Base-by-base conservation (phyloP, 2,329 filamentous ascomycete species). In the Epichloe scottii region DNA sequence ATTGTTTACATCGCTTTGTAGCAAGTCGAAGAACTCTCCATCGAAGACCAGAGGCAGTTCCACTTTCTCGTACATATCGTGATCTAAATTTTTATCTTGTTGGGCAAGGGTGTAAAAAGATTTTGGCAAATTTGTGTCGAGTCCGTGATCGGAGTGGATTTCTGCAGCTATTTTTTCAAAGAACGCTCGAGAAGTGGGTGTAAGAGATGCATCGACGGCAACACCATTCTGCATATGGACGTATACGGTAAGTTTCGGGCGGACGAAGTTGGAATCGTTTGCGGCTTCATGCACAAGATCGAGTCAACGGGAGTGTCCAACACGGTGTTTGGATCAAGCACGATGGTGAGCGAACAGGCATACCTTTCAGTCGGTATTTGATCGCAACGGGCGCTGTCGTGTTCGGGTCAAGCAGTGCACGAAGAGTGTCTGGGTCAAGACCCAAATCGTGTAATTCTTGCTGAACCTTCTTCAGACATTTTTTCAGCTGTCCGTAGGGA, bases 401-500 rank as follows among this genome's bases (percentile, higher is more conserved):
- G 54, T 74, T 68, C 33, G 73, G 67, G 51, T 75, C 71, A 50
- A 86, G 72, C 30, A 93, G 74, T 52, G 78, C 76, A 45, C 80
- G 75, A 51, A 94, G 70, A 2, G 84, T 89, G 10, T 83, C 76
- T 4, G 79, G 78, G 56, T 87, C 84, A 33, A 94, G 78, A 7
- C 88, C 88, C 14, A 91, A 70, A 35, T 76, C 74, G 40, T 74
- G 70, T 49, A 95, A 75, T 70, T 95, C 87, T 48, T 72, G 70
- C 56, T 84, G 79, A 47, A 94, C 83, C 62, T 83, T 84, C 63
- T 90, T 91, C 63, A 95, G 84, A 67, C 86, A 87, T 71, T 94
- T 95, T 68, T 95, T 95, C 51, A 95, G 77, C 66, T 89, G 80
- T 43, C 84, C 78, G 65, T 95, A 95, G 3, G 86, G 87, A 55